Evolutionary conservation across 768 basidiomycete genomes (phyloP).

Genomic region (Tulasnella calospora): DNA sequence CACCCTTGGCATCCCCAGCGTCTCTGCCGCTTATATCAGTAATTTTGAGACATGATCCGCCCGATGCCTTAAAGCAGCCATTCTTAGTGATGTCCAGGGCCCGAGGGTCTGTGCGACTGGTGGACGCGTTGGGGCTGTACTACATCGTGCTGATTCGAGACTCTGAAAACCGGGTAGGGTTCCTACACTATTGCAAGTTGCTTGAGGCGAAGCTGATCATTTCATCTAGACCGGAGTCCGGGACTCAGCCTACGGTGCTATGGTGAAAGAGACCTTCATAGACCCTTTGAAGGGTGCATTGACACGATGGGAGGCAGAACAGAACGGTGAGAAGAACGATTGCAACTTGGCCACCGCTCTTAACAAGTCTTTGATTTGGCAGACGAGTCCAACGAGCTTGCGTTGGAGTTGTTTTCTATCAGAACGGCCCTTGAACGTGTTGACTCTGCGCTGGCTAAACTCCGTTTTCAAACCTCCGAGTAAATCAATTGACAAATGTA

Average conservation of each 20-base stretch:
- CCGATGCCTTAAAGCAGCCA: not conserved
- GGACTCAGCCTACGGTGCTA: not conserved
- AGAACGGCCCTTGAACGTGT: constrained; percentile 11
- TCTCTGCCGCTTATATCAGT: not conserved
- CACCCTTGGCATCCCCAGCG: not conserved
- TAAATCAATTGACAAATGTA: not conserved
- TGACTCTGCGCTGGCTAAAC: not conserved
- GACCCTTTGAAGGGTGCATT: not conserved
- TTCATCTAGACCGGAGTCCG: not conserved
- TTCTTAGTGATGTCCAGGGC: not conserved
- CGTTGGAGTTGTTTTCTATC: not conserved
- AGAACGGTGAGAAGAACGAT: not conserved
- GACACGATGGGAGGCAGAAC: not conserved
- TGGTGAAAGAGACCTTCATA: not conserved
- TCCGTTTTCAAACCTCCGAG: not conserved
- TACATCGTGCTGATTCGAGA: not conserved
- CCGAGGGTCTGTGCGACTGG: not conserved
- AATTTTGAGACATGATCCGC: not conserved
- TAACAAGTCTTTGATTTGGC: not conserved
- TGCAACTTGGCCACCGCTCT: not conserved
- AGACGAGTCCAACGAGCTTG: not conserved
- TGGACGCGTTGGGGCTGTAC: constrained; percentile 8
- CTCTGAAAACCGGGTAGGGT: not conserved
- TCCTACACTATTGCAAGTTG: not conserved
- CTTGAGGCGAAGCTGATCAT: not conserved